These are phyloP conservation scores for Thermothielavioides terrestris DNA, from an alignment of 495 filamentous ascomycete genomes.

Conservation along the genomic window DNA sequence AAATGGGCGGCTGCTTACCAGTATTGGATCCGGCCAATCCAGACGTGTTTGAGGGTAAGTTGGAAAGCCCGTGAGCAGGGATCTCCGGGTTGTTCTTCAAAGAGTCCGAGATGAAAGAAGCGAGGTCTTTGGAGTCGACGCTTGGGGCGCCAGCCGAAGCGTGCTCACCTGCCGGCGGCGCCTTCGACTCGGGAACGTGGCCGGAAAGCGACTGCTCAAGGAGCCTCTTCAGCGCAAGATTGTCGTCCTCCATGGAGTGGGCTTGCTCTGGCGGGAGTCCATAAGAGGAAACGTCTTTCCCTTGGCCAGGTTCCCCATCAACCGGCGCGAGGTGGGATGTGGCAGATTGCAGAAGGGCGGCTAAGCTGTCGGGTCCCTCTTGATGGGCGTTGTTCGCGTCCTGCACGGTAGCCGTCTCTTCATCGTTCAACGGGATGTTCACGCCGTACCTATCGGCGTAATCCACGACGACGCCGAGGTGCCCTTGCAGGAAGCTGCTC, in stretches of 20 bases:
- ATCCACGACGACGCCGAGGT: slow-evolving; percentile 57
- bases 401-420: slow-evolving; percentile 13
- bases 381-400: slow-evolving; percentile 10
- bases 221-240: slow-evolving; percentile 17
- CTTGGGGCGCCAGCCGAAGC: slow-evolving; percentile 1
- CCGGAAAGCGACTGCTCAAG: slow-evolving; percentile 20
- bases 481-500: slow-evolving; percentile 65
- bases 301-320: neutral
- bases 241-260: neutral
- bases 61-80: slow-evolving; percentile 12
- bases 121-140: slow-evolving; percentile 16
- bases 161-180: slow-evolving; percentile 1
- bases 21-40: too few relatives aligned
- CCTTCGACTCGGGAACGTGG: slow-evolving; percentile 8
- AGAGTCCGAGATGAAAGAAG: slow-evolving; percentile 20
- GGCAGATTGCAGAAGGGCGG: slow-evolving; percentile 19
- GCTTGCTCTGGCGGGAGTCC: slow-evolving; percentile 1
- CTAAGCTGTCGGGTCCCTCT: slow-evolving; percentile 28
- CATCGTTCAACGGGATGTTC: slow-evolving; percentile 28
- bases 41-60: too few relatives aligned
- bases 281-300: slow-evolving; percentile 5
- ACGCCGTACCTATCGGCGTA: slow-evolving; percentile 35
- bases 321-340: slow-evolving; percentile 11
- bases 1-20: slow-evolving; percentile 5
- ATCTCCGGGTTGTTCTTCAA: slow-evolving; percentile 12